Conservation (phyloP, 2,329 filamentous ascomycete species). For the Colletotrichum neosansevieriae region DNA sequence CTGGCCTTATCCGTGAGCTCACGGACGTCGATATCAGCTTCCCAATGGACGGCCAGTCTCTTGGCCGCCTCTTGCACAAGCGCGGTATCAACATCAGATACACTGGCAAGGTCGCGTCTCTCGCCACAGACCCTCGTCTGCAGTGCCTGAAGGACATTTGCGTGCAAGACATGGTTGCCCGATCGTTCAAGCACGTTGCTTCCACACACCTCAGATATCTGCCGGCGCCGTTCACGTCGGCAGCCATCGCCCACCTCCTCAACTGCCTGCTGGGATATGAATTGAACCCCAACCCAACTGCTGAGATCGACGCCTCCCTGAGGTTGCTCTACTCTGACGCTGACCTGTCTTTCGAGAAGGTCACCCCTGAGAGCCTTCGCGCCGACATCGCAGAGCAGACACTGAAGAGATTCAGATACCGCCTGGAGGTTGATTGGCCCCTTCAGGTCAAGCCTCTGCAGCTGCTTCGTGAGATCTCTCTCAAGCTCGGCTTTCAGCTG, state of each 20-base stretch:
- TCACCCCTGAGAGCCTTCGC: conserved; percentile 79
- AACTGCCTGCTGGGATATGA: conserved; percentile 90
- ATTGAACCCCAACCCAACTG: conserved; percentile 80
- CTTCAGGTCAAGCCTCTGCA: conserved; percentile 79
- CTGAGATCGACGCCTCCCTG: conserved; percentile 81
- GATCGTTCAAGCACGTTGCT: conserved; percentile 93
- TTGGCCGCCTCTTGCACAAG: conserved; percentile 91
- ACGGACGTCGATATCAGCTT: conserved; percentile 95
- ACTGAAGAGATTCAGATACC: conserved; percentile 80
- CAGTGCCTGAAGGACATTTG: conserved; percentile 82
- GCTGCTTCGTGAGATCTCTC: conserved; percentile 86
- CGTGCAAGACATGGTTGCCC: conserved; percentile 92
- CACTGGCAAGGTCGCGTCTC: conserved; percentile 83
- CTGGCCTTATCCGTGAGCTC: conserved; percentile 87
- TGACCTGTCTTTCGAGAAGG: conserved; percentile 83
- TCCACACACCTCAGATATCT: conserved; percentile 83
- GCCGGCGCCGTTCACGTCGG: conserved; percentile 82
- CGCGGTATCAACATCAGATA: conserved; percentile 97
- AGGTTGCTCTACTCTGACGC: conserved; percentile 83
- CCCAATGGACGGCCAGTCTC: conserved; percentile 96
- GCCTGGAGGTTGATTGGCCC: conserved; percentile 76
- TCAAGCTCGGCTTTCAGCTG: conserved; percentile 92
- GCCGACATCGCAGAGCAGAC: conserved; percentile 79
- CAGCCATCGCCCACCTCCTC: conserved; percentile 86
- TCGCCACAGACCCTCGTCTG: conserved; percentile 78